Percentiles rank a stretch among this genome's conserved stretches.
phyloP scores from a whole-genome alignment of 1,284 basidiomycete genomes.

The Tilletia walkeri region DNA sequence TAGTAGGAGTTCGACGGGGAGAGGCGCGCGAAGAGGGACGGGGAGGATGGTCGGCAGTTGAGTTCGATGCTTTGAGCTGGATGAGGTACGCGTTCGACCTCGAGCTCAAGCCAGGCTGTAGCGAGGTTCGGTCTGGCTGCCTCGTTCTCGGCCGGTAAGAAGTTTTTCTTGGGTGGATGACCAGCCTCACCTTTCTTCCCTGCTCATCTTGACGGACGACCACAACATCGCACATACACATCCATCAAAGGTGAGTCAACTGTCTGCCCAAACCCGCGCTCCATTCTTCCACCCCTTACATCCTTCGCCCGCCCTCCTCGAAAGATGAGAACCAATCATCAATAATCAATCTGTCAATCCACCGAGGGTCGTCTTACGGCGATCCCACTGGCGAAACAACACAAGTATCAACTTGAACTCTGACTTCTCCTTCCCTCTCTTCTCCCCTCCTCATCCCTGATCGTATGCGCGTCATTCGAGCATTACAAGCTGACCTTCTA shows the following conservation, averaged over 20 bases:
- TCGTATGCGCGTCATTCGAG: not conserved
- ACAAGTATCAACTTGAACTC: not conserved
- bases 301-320: not conserved
- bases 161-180: too few species aligned
- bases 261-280: not conserved
- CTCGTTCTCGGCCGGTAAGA: not conserved
- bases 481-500: not conserved
- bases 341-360: slow-evolving; percentile 17
- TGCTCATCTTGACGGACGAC: too few species aligned
- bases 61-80: too few species aligned
- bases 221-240: too few species aligned
- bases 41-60: not conserved
- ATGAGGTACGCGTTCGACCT: too few species aligned
- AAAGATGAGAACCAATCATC: not conserved
- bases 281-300: not conserved
- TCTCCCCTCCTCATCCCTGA: not conserved
- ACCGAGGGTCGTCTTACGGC: not conserved
- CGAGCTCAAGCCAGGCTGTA: not conserved
- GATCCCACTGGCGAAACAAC: not conserved
- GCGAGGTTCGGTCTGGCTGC: not conserved
- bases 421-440: not conserved
- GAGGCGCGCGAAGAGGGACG: not conserved
- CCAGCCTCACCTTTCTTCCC: too few species aligned
- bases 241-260: too few species aligned
- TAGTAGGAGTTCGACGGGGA: not conserved